phyloP scores from a whole-genome alignment of 225 moss, liverwort and hornwort genomes.

The Pleurozium schreberi region DNA sequence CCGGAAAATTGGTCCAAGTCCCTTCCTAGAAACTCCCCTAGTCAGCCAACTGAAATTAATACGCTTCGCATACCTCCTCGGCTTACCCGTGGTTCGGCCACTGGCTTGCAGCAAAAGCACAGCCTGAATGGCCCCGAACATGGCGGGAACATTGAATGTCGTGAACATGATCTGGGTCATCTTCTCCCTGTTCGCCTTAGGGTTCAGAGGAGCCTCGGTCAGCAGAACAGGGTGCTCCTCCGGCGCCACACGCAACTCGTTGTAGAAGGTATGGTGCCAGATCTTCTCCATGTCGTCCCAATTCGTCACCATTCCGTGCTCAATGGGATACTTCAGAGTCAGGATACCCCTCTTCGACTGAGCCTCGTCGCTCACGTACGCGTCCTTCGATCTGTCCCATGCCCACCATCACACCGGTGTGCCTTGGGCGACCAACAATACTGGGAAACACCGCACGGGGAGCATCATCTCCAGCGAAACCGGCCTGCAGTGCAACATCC shows the following conservation, averaged over 20 bases:
- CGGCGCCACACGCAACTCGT: slow-evolving; percentile 51
- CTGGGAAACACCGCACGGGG: slow-evolving; percentile 83
- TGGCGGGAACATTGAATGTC: slow-evolving; percentile 49
- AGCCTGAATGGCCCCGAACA: slow-evolving; percentile 46
- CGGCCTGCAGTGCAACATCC: slow-evolving; percentile 34
- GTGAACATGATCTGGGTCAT: slow-evolving; percentile 72
- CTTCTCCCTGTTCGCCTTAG: slow-evolving; percentile 61
- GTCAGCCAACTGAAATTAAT: too few species aligned
- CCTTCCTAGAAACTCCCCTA: background rate
- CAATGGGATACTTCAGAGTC: slow-evolving; percentile 41
- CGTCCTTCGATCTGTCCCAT: slow-evolving; percentile 43
- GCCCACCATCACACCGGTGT: slow-evolving; percentile 18
- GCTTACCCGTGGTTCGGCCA: slow-evolving; percentile 51
- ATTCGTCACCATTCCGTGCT: slow-evolving; percentile 47
- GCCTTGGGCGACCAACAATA: slow-evolving; percentile 54
- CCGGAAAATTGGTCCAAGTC: background rate
- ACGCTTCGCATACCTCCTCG: background rate
- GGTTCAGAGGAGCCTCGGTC: slow-evolving; percentile 54
- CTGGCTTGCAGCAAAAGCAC: slow-evolving; percentile 45
- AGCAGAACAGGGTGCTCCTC: slow-evolving; percentile 62
- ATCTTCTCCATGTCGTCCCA: slow-evolving; percentile 75
- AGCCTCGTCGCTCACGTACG: slow-evolving; percentile 52
- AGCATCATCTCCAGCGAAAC: slow-evolving; percentile 88
- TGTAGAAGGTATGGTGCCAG: slow-evolving; percentile 49
- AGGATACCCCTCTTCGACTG: slow-evolving; percentile 44